phyloP scores from a whole-genome alignment of 2,329 filamentous ascomycete genomes.

The Conoideocrella luteorostrata region DNA sequence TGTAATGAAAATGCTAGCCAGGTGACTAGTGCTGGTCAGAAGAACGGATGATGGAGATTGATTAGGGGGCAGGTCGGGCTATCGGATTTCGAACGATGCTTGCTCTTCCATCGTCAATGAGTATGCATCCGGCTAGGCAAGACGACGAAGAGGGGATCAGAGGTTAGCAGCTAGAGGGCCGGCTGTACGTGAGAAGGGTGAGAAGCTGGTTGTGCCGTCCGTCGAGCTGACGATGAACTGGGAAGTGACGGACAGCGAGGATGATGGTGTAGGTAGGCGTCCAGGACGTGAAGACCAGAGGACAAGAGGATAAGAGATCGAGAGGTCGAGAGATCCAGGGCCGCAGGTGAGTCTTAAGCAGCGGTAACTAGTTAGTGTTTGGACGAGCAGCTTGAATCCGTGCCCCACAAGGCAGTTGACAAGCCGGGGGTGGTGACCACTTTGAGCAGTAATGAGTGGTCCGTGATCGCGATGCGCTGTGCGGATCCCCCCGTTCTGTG shows the following conservation, averaged over 20 bases:
- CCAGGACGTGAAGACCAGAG: background rate
- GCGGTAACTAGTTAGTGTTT: background rate
- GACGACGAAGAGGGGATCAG: background rate
- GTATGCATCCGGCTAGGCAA: background rate
- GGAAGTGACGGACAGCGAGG: background rate
- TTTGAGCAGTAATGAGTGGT: background rate
- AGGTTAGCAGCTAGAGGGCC: background rate
- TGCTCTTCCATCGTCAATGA: constrained; percentile 10
- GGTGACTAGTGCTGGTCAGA: background rate
- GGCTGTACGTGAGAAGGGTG: background rate
- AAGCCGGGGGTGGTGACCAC: constrained; percentile 4
- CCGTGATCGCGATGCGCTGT: background rate
- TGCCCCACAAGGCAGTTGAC: constrained; percentile 9
- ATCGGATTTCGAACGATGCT: constrained; percentile 3
- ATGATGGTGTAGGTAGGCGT: background rate
- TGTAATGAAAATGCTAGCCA: background rate
- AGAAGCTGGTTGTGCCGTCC: background rate
- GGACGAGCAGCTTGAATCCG: background rate
- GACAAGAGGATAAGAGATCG: background rate
- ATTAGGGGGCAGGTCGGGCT: background rate
- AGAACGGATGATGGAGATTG: background rate
- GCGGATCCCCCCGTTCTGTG: background rate
- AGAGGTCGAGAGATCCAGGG: background rate
- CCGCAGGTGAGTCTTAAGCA: constrained; percentile 1
- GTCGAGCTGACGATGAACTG: background rate